A percentile compares a stretch with the other conserved stretches of the same genome.
Conservation (phyloP, 495 filamentous ascomycete genomes). For the Pyronema omphalodes region DNA sequence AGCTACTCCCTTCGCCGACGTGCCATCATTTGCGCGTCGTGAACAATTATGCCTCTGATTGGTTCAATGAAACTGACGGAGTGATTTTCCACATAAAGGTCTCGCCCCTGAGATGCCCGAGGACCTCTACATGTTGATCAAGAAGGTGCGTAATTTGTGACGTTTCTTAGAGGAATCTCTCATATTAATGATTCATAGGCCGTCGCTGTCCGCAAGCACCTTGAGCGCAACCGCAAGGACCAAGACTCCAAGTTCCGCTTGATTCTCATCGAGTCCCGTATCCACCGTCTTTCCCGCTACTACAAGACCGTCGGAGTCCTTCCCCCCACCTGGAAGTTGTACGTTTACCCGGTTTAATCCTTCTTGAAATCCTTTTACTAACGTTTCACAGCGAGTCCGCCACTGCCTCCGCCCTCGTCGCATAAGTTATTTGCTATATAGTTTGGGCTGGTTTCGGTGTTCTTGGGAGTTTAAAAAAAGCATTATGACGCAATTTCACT, state of each 20-base stretch:
- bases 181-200: conserved; percentile 35
- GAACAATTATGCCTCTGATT: conserved; percentile 64
- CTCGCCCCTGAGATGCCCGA: conserved; percentile 94
- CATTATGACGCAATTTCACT: neutral
- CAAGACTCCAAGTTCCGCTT: conserved; percentile 99
- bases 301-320: conserved; percentile 99
- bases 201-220: conserved; percentile 98
- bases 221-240: conserved; percentile 99
- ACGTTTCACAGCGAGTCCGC: conserved; percentile 28
- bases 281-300: conserved; percentile 44
- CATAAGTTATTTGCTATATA: conserved; percentile 8
- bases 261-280: conserved; percentile 99
- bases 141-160: conserved; percentile 52
- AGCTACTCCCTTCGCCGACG: conserved; percentile 24
- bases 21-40: neutral
- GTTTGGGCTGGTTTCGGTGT: conserved; percentile 3
- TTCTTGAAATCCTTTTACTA: neutral
- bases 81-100: conserved; percentile 59
- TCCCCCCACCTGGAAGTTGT: conserved; percentile 93
- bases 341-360: conserved; percentile 3
- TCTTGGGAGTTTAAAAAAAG: neutral
- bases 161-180: neutral
- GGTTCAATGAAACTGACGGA: conserved; percentile 84
- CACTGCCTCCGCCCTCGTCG: conserved; percentile 32
- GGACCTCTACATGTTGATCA: conserved; percentile 97